phyloP scores from a whole-genome alignment of 1,284 basidiomycete genomes.

The Pyrrhoderma lamaoense region DNA sequence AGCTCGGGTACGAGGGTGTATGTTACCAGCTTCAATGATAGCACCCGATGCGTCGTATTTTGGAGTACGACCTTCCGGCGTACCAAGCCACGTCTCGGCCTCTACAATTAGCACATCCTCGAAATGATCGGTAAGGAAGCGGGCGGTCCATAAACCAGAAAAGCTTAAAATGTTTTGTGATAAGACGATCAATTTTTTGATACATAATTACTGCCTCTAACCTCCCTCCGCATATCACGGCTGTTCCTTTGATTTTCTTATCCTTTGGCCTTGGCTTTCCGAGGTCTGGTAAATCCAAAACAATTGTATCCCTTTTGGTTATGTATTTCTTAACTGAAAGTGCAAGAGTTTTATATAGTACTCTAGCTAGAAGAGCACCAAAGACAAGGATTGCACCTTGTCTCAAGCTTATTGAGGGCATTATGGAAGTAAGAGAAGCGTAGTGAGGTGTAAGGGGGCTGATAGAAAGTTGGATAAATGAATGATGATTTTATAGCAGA shows the following conservation, averaged over 20 bases:
- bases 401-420: too few species aligned
- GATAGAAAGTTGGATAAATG: too few species aligned
- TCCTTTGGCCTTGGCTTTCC: constrained; percentile 11
- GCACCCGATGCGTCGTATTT: constrained; percentile 10
- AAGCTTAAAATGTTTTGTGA: constrained; percentile 4
- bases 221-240: constrained; percentile 28
- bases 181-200: not conserved
- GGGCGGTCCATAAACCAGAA: constrained; percentile 17
- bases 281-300: constrained; percentile 17
- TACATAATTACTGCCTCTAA: constrained; percentile 2
- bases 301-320: constrained; percentile 2
- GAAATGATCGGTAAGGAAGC: constrained; percentile 18
- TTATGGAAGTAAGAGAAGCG: too few species aligned
- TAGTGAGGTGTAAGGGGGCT: too few species aligned
- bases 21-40: not conserved
- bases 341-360: too few species aligned
- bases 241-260: constrained; percentile 23
- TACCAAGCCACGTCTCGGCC: constrained; percentile 13
- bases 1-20: constrained; percentile 9
- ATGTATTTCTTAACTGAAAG: not conserved
- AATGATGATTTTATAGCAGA: too few species aligned
- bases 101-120: constrained; percentile 17
- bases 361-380: too few species aligned
- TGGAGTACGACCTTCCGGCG: constrained; percentile 3
- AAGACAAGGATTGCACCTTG: too few species aligned